phyloP scores from a whole-genome alignment of 2,329 filamentous ascomycete species.

The Venturia carpophila region DNA sequence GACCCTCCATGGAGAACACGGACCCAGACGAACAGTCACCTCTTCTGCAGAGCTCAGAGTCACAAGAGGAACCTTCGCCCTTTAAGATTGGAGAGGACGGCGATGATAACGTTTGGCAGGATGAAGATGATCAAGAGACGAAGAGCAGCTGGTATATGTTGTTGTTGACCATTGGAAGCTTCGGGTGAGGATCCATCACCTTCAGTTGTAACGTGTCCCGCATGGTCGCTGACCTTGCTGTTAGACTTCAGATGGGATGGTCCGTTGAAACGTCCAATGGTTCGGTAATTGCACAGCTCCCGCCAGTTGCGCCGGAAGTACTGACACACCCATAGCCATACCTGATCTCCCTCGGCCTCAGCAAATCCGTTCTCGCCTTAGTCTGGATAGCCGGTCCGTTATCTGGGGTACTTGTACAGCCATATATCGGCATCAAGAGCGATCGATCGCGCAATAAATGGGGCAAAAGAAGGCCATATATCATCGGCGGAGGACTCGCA shows the following conservation, averaged over 20 bases:
- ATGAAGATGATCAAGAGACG: constrained; percentile 50
- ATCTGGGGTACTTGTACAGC: constrained; percentile 46
- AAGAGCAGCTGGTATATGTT: constrained; percentile 83
- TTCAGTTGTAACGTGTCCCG: background rate
- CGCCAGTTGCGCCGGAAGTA: constrained; percentile 3
- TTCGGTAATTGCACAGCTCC: constrained; percentile 46
- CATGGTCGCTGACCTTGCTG: constrained; percentile 18
- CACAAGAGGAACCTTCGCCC: constrained; percentile 27
- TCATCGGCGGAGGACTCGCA: constrained; percentile 41
- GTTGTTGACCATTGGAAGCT: constrained; percentile 76
- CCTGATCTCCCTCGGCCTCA: constrained; percentile 45
- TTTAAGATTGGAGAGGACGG: constrained; percentile 11
- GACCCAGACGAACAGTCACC: constrained; percentile 31
- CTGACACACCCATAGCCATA: constrained; percentile 36
- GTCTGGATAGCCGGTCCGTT: constrained; percentile 51
- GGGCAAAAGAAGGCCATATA: constrained; percentile 47
- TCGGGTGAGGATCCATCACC: constrained; percentile 45
- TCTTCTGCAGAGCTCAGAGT: constrained; percentile 27
- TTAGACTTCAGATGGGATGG: constrained; percentile 86
- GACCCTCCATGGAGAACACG: constrained; percentile 2
- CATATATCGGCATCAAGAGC: constrained; percentile 47
- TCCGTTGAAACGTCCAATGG: constrained; percentile 91
- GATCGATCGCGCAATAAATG: constrained; percentile 42
- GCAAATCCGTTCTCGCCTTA: constrained; percentile 44
- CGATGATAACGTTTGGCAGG: constrained; percentile 35